Base-by-base conservation (phyloP, 75 land plant species). In the Pinus albicaulis region DNA sequence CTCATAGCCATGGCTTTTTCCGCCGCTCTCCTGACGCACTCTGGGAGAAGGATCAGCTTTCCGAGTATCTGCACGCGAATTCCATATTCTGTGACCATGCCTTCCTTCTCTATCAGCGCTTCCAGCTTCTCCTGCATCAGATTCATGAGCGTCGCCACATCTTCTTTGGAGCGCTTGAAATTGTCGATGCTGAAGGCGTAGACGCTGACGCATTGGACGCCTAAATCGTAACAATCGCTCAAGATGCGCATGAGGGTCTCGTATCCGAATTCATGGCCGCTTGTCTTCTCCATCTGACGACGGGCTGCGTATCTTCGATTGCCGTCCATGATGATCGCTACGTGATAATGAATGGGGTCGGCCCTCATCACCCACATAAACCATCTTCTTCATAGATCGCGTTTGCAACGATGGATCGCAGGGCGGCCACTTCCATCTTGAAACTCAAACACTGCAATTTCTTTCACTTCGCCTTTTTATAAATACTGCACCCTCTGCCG, bases 291-390 rank as follows among this genome's bases (percentile, higher is more conserved):
- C 58, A 78, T 52, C 3, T 57, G 56, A 13, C 71, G 19, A 4
- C 55, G 57, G 14, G 63, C 75, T 23, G 87, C 87, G 58, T 61
- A 84, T 62, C 89, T 73, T 4, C 87, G 74, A 55, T 87, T 87
- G 0, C 89, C 89, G 59, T 87, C 89, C 89, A 87, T 87, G 77
- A 87, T 87, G 60, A 87, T 77, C 5, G 87, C 89, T n/a, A 84
- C 76, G 53, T 87, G 87, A 11, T 70, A 41, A 2, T 86, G 89
- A 41, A 84, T 68, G 7, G 87, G 87, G 20, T 87, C 89, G 16
- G 71, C 72, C 0, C 76, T 26, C 11, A 72, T 23, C 1, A 72
- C 15, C 52, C 52, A 44, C 10, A 44, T 44, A 44, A 44, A 44
- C 52, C 52, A 44, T 44, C 52, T 0, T 1, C 52, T 44, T 44